Evolutionary conservation across 108 stramenopile genomes (phyloP).

Genomic region (Conticribra weissflogii): DNA sequence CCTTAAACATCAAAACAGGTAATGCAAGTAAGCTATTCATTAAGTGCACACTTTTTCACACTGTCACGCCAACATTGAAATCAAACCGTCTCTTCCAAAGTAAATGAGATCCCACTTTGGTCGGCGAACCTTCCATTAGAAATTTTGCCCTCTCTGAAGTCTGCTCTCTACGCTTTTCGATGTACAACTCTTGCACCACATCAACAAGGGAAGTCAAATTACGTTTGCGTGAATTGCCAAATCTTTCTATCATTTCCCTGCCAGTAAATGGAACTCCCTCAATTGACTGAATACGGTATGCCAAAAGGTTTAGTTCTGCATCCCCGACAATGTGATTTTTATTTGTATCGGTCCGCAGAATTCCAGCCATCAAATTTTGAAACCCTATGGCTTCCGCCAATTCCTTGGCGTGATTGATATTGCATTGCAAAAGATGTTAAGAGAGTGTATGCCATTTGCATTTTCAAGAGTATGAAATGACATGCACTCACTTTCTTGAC

Average conservation of each 20-base stretch:
- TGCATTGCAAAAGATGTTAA: not conserved
- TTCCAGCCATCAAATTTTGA: conserved; percentile 19
- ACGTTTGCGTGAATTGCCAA: conserved; percentile 2
- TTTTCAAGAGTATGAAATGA: too few relatives aligned
- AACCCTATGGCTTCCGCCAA: conserved; percentile 37
- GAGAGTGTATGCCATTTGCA: too few relatives aligned
- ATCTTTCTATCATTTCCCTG: conserved; percentile 20
- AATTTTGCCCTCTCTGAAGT: conserved; percentile 3
- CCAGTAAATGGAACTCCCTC: conserved; percentile 37
- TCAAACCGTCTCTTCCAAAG: conserved; percentile 24
- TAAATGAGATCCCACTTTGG: conserved; percentile 17
- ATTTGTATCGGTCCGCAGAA: conserved; percentile 10
- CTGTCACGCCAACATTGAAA: conserved; percentile 7
- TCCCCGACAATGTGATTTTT: conserved; percentile 38
- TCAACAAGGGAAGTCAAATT: conserved; percentile 24
- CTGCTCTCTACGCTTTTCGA: conserved; percentile 35
- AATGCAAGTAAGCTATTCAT: too few relatives aligned
- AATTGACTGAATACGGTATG: conserved; percentile 23
- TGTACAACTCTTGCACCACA: conserved; percentile 21
- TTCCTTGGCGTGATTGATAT: too few relatives aligned
- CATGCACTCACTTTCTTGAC: conserved; percentile 16
- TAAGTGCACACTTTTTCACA: not conserved
- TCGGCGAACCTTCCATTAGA: conserved; percentile 5
- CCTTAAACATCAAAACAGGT: too few relatives aligned
- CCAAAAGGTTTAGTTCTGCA: conserved; percentile 31